Base-by-base conservation (phyloP, 108 stramenopile genomes). In the Nitzschia inconspicua region DNA sequence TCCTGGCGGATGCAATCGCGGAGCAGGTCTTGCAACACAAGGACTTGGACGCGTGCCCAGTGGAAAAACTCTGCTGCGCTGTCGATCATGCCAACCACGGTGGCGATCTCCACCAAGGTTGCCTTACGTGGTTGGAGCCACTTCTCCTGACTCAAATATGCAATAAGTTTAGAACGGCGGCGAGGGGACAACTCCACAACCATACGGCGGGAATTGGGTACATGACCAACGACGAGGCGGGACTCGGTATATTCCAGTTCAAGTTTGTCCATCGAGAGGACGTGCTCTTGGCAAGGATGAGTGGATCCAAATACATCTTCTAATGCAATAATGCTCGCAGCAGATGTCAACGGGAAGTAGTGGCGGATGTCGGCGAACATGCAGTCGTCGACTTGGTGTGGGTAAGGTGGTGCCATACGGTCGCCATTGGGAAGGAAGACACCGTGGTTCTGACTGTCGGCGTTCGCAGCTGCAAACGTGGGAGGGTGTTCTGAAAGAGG, bases 41-140 rank as follows among this genome's bases (percentile, higher is more conserved):
- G 79, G 35, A 78, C 79, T 57, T 18, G 47, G 22, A 37, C 39
- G 7, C 40, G 75, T 14, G 37, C 37, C 37, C 37, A 39, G n/a
- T 11, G 37, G n/a, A 14, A 14, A 39, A 14, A 39, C n/a, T 39
- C 37, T 39, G 37, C 37, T 39, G 37, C 37, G 11, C 14, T 14
- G 37, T 14, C 37, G n/a, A 39, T 39, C n/a, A 39, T 14, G n/a
- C 37, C 37, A 11, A 39, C 11, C 14, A 39, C 37, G 37, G 37
- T 39, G 37, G 14, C 11, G 11, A n/a, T 39, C 37, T 39, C 37
- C n/a, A n/a, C 11, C n/a, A 14, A n/a, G n/a, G 11, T 39, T 39
- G n/a, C 11, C 0, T n/a, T n/a, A n/a, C n/a, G n/a, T n/a, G n/a
- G n/a, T n/a, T n/a, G n/a, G n/a, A n/a, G n/a, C 37, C 37, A 39